These are phyloP conservation scores for Phytophthora idaei DNA, from an alignment of 352 stramenopile genomes.

Conservation along the genomic window DNA sequence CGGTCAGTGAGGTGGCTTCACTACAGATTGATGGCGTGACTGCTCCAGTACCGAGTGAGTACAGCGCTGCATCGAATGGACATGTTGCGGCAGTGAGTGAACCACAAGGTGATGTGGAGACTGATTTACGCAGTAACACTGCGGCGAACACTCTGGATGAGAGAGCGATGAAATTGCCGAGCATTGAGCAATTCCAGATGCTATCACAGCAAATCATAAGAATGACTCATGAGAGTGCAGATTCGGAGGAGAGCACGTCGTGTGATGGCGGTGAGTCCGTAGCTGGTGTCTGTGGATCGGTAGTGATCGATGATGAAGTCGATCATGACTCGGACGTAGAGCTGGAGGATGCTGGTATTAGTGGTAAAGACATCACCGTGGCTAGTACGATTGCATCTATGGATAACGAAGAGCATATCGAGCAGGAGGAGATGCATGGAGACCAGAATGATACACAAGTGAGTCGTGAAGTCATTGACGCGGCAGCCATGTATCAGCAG, in stretches of 20 bases:
- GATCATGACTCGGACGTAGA: background rate
- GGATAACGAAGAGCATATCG: no score
- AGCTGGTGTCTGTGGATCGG: background rate
- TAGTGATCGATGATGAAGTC: background rate
- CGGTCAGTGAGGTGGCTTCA: no score
- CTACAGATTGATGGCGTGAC: no score
- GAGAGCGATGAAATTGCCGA: background rate
- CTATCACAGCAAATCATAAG: background rate
- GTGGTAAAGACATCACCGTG: background rate
- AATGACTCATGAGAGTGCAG: background rate
- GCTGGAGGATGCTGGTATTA: background rate
- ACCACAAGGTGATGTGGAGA: no score
- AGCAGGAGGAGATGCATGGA: no score
- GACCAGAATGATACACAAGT: no score
- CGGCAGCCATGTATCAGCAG: background rate
- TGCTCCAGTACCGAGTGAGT: no score
- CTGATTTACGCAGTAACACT: no score
- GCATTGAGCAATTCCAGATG: background rate
- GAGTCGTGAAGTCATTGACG: background rate
- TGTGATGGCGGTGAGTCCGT: background rate
- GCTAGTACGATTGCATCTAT: no score
- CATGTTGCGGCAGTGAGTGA: no score
- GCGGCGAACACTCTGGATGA: no score
- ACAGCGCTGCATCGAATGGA: no score
- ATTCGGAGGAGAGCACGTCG: background rate